Evolutionary conservation across 805 yeast genomes (phyloP).

Genomic region (Metschnikowia lunata): DNA sequence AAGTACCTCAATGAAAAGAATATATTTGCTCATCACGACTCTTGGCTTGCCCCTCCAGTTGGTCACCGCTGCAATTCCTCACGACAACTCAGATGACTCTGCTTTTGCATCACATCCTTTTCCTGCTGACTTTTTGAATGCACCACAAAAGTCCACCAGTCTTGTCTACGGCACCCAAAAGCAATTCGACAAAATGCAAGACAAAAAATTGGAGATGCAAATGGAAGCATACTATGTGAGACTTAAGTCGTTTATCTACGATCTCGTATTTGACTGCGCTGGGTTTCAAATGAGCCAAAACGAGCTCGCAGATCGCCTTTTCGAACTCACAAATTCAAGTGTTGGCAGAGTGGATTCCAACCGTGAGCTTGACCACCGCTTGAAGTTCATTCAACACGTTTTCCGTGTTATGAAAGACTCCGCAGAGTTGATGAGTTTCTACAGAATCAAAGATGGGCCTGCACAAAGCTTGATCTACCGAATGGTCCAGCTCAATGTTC

Average conservation of each 20-base stretch:
- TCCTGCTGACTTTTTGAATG: too few relatives aligned
- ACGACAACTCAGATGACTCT: too few relatives aligned
- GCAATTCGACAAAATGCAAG: too few relatives aligned
- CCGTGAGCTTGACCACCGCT: background rate
- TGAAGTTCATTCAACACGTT: background rate
- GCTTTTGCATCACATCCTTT: too few relatives aligned
- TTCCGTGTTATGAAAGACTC: background rate
- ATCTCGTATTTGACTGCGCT: background rate
- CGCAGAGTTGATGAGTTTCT: background rate
- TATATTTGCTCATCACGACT: too few relatives aligned
- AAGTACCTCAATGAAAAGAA: too few relatives aligned
- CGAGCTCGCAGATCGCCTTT: background rate
- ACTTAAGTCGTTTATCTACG: background rate
- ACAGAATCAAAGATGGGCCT: background rate
- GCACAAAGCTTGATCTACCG: background rate
- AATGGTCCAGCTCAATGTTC: background rate
- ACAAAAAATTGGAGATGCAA: background rate
- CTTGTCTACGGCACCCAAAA: too few relatives aligned
- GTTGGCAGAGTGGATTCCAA: background rate
- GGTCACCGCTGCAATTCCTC: too few relatives aligned
- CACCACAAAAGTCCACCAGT: too few relatives aligned
- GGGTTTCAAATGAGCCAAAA: background rate
- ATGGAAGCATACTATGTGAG: background rate
- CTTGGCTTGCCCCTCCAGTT: too few relatives aligned
- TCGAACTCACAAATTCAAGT: background rate